These are phyloP conservation scores for Vigna nakashimae DNA, from an alignment of 306 rosid genomes.

Conservation along the genomic window DNA sequence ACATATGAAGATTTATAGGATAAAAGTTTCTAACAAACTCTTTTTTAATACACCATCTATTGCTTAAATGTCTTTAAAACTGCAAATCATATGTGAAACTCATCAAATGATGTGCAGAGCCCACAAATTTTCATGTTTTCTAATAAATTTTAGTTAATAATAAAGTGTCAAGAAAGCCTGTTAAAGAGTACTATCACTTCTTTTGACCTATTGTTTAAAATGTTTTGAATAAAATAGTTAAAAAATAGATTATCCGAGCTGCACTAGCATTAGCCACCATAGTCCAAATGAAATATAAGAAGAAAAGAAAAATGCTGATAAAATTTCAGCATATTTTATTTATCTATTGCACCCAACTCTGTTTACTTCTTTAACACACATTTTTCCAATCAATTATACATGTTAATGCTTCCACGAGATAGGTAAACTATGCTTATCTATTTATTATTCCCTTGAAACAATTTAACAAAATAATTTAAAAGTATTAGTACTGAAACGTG, in stretches of 20 bases:
- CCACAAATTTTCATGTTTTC: not conserved
- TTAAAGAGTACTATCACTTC: not conserved
- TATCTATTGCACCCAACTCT: conserved; percentile 11
- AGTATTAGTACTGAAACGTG: conserved; percentile 1
- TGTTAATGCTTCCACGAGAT: not conserved
- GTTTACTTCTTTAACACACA: conserved; percentile 15
- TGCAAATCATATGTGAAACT: not conserved
- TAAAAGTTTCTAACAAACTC: not conserved
- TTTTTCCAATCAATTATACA: conserved; percentile 23
- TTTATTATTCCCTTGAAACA: not conserved
- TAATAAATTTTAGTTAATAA: not conserved
- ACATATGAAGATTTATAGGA: not conserved
- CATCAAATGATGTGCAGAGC: not conserved
- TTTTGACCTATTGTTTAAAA: not conserved
- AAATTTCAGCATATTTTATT: not conserved
- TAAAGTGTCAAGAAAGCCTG: not conserved
- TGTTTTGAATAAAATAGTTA: not conserved
- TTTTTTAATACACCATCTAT: not conserved
- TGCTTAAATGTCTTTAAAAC: not conserved
- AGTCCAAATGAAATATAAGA: not conserved
- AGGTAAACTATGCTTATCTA: conserved; percentile 14
- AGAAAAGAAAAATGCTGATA: not conserved
- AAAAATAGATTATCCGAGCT: not conserved
- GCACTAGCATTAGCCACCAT: not conserved
- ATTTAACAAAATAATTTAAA: not conserved